Evolutionary conservation across 2,329 filamentous ascomycete genomes (phyloP), one percentile per base, ranked within the genome.

Genomic region (Trichoderma citrinoviride): DNA sequence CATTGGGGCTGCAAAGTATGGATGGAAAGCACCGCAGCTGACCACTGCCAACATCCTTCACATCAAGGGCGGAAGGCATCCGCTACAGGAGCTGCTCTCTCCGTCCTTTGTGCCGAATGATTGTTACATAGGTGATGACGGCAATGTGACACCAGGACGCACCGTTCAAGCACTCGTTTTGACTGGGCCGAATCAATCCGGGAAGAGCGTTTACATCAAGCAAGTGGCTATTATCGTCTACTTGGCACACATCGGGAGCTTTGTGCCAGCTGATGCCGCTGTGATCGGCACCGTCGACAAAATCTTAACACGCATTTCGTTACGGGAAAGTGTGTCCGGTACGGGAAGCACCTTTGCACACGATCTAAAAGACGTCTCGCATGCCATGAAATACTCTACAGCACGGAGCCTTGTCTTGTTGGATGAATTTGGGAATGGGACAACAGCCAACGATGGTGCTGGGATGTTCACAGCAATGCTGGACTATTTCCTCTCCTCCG

Each of bases 151-250:
- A 54, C 56, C 61, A 6, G 29, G 68, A 19, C 56, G 14, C 19
- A 47, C 57, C 3, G 67, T 69, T 14, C 92, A 85, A 68, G 89
- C 92, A 78, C 75, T 97, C 14, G 79, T 97, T 6, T 77, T 99
- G 71, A 98, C 95, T 0, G 95, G 95, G 0, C 93, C 95, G 5
- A 99, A 99, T 71, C 96, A 95, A 74, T 98, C 95, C 0, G 95
- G 95, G 0, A 99, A 99, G 76, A 98, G 93, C 70, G 87, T 98
- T 0, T 98, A 97, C 76, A 83, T 98, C 73, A 99, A 96, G 76
- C 94, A 99, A 75, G 86, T 92, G 37, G 95, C 93, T 5, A 80
- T 97, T 56, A 95, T 97, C 65, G 88, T 96, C 15, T 97, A 95
- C 73, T 84, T 99, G 76, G 92, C 95, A 0, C 95, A 99, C 73